Evolutionary conservation across 768 basidiomycete species (phyloP).

Genomic region (Rhodosporidiobolus sp.): DNA sequence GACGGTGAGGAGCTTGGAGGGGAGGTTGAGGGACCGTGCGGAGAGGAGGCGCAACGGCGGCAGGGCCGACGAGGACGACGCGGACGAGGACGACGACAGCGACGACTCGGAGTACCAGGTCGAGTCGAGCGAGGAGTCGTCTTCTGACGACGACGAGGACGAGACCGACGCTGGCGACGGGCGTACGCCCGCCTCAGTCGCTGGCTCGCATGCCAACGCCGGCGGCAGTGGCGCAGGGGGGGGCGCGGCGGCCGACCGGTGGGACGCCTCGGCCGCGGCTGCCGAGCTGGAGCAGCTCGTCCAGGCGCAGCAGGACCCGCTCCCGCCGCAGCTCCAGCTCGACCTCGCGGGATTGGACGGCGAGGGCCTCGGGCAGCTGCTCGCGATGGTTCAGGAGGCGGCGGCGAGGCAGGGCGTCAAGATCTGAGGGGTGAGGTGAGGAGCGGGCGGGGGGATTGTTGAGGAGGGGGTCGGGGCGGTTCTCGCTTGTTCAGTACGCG

Average conservation of each 20-base stretch:
- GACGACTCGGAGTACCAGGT: constrained; percentile 18
- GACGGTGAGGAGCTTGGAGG: not conserved
- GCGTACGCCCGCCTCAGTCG: not conserved
- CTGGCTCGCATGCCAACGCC: not conserved
- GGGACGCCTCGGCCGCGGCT: not conserved
- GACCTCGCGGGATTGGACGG: not conserved
- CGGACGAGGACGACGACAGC: constrained; percentile 10
- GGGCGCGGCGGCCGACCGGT: not conserved
- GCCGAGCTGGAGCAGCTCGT: not conserved
- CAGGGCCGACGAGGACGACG: not conserved
- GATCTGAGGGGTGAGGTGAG: not conserved
- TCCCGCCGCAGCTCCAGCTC: not conserved
- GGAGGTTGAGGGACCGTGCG: not conserved
- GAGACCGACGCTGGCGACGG: not conserved
- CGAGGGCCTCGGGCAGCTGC: not conserved
- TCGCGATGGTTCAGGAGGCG: constrained; percentile 2
- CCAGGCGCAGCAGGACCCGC: not conserved
- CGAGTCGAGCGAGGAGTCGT: constrained; percentile 8
- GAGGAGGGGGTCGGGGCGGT: too few relatives aligned
- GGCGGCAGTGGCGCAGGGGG: not conserved
- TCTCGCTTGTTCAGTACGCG: too few relatives aligned
- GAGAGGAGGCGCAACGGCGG: not conserved
- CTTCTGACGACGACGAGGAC: not conserved
- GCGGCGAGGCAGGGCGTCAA: constrained; percentile 14
- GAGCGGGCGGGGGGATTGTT: too few relatives aligned